Base-by-base conservation (phyloP, 179 eudicot species). In the Spergularia azorica region DNA sequence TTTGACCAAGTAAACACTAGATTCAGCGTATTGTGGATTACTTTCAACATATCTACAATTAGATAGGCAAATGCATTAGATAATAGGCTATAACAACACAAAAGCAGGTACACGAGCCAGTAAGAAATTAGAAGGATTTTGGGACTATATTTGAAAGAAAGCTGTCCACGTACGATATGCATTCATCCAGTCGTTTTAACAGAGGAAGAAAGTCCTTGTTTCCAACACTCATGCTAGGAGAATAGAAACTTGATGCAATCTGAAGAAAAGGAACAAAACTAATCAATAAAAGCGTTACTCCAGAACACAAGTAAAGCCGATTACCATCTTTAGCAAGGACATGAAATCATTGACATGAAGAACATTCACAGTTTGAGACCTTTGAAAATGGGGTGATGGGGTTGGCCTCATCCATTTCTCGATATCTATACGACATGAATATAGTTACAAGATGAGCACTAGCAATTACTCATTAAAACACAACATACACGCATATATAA, bases 11-110 rank as follows among this genome's bases (percentile, higher is more conserved):
- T 95, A 95, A 80, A 95, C 94, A 83, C 86, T 83, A 76, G 97
- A 95, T 87, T 95, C 98, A 72, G 98, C 98, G 86, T 93, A 95
- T 84, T 95, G 98, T 60, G 97, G 94, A 84, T 95, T 95, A 76
- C 89, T 91, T 83, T 95, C 97, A 78, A 95, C 95, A 80, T 95
- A 95, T 83, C 98, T 95, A 76, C 72, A 82, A 36, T 52, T 68
- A 52, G 8, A 11, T 43, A 80, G 59, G 55, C 71, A 73, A 57
- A 67, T 4, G 18, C 61, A 69, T 13, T 48, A 60, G 77, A 48
- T 48, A 39, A 52, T 39, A 63, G 6, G 64, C 20, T 8, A 39
- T 16, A 77, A 68, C 71, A 46, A 21, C 54, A 20, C 51, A 13
- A 67, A 46, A 38, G 61, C 36, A 69, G 32, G 38, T 38, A 73